A percentile compares a stretch with the other conserved stretches of the same genome.
Conservation (phyloP, 1,284 basidiomycete species). For the Rhizopogon parksii region DNA sequence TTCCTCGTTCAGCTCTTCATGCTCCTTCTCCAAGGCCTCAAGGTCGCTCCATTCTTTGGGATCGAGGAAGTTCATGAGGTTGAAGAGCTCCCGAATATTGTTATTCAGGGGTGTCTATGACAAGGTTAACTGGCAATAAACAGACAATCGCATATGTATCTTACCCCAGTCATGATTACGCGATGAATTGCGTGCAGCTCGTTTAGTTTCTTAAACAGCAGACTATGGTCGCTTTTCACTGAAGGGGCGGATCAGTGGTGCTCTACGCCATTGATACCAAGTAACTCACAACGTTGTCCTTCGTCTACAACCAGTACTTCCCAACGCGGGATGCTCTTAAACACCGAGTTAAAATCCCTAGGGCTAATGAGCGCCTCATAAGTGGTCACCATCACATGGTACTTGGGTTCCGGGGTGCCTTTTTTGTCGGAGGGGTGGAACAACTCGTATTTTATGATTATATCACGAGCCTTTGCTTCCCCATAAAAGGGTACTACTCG, state of each 20-base stretch:
- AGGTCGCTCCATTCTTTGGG: constrained; percentile 70
- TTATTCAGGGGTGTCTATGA: constrained; percentile 90
- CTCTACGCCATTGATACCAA: background rate
- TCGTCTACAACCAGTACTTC: constrained; percentile 90
- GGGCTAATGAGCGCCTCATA: constrained; percentile 72
- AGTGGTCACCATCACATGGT: constrained; percentile 83
- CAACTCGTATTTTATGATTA: constrained; percentile 81
- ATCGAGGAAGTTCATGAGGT: constrained; percentile 91
- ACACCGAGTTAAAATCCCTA: constrained; percentile 66
- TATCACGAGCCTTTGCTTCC: constrained; percentile 69
- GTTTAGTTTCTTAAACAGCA: constrained; percentile 80
- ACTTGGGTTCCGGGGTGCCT: constrained; percentile 53
- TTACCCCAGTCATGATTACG: constrained; percentile 85
- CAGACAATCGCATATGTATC: constrained; percentile 10
- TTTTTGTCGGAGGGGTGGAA: constrained; percentile 44
- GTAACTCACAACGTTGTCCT: constrained; percentile 75
- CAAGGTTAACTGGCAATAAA: constrained; percentile 3
- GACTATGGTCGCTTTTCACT: constrained; percentile 78
- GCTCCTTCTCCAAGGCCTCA: constrained; percentile 61
- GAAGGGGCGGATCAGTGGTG: constrained; percentile 7
- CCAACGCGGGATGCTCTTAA: constrained; percentile 83
- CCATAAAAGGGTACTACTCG: constrained; percentile 81
- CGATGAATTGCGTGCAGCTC: constrained; percentile 77
- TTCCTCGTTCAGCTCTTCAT: constrained; percentile 72
- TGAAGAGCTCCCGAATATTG: constrained; percentile 92